Evolutionary conservation across 2,329 filamentous ascomycete genomes (phyloP).

Genomic region (Colletotrichum simmondsii): DNA sequence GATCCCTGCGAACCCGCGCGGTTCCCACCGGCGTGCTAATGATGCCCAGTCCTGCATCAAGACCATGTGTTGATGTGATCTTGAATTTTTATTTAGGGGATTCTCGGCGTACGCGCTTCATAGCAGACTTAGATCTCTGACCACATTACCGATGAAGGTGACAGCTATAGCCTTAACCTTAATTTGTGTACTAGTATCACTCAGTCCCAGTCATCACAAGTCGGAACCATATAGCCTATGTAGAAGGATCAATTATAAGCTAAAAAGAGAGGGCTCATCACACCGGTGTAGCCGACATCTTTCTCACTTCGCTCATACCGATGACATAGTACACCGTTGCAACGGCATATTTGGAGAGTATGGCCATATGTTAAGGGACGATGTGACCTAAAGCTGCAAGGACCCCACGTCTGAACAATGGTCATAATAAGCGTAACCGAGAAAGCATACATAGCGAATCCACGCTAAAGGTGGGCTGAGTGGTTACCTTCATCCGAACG

Average conservation of each 20-base stretch:
- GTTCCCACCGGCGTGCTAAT: slow-evolving; percentile 38
- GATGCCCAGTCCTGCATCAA: not conserved
- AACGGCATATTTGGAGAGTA: not conserved
- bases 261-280: not conserved
- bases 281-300: not conserved
- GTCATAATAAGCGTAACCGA: not conserved
- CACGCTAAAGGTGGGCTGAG: not conserved
- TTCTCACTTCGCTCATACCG: not conserved
- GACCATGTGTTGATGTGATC: not conserved
- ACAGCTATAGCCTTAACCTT: not conserved
- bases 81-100: not conserved
- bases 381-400: not conserved
- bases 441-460: not conserved
- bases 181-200: not conserved
- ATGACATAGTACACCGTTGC: not conserved
- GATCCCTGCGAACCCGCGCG: slow-evolving; percentile 18
- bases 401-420: not conserved
- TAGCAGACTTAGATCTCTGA: not conserved
- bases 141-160: not conserved
- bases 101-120: not conserved
- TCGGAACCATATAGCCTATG: not conserved
- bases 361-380: not conserved
- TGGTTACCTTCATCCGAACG: not conserved
- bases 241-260: not conserved
- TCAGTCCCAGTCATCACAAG: too few relatives aligned